These are phyloP conservation scores for Sisymbrium altissimum DNA, from an alignment of 345 rosid species.

Conservation along the genomic window DNA sequence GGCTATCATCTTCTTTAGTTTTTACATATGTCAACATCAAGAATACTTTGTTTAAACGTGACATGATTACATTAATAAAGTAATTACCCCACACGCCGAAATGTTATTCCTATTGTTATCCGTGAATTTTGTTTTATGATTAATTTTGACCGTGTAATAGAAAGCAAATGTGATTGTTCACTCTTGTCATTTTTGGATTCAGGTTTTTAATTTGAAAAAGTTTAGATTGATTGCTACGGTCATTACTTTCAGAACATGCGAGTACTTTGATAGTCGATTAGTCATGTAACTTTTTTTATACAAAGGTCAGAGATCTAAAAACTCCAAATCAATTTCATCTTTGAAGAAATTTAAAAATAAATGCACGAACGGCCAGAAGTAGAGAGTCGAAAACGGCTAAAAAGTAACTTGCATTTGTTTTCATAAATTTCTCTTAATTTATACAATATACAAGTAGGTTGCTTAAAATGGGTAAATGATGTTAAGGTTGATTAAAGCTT, in stretches of 20 bases:
- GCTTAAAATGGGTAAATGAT: neutral
- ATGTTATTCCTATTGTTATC: neutral
- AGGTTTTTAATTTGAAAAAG: neutral
- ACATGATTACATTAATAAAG: slow-evolving; percentile 24
- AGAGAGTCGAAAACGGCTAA: neutral
- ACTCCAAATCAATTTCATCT: neutral
- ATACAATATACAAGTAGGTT: neutral
- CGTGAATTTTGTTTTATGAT: slow-evolving; percentile 9
- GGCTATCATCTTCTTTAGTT: neutral
- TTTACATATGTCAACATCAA: slow-evolving; percentile 26
- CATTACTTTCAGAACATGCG: neutral
- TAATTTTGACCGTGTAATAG: neutral
- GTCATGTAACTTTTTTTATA: no score
- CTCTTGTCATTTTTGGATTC: neutral
- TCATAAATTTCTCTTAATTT: neutral
- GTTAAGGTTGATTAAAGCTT: neutral
- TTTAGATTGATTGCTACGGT: neutral
- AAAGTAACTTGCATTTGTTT: neutral
- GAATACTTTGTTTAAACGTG: slow-evolving; percentile 15
- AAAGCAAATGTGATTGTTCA: slow-evolving; percentile 1
- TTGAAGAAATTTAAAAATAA: neutral
- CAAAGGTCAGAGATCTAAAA: neutral
- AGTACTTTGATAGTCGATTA: neutral
- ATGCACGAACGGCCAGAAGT: neutral
- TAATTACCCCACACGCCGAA: slow-evolving; percentile 31